Conservation (phyloP, 257 asterid genomes). For the Nicotiana tabacum region DNA sequence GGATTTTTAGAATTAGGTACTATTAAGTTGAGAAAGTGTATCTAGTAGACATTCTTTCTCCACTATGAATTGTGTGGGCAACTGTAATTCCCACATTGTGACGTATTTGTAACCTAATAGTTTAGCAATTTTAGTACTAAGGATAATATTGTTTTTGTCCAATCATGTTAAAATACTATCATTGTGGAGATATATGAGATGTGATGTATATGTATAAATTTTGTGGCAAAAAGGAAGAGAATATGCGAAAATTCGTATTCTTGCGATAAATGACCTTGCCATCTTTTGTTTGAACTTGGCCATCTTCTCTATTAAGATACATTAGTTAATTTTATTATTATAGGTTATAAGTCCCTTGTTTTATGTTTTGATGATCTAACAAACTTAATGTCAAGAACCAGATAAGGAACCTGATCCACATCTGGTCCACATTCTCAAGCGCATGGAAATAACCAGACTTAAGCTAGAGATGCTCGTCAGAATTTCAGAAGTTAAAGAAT, state of each 20-base stretch:
- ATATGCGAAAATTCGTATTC: not conserved
- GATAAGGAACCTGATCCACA: no score
- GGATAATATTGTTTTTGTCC: not conserved
- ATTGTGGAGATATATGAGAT: not conserved
- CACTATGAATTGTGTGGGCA: slow-evolving; percentile 3
- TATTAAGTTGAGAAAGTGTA: not conserved
- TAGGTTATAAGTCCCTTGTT: no score
- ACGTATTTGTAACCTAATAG: not conserved
- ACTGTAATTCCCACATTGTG: not conserved
- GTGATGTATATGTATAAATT: not conserved
- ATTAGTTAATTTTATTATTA: not conserved
- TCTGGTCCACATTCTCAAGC: no score
- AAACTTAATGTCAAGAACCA: no score
- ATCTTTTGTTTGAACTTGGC: not conserved
- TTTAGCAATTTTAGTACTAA: not conserved
- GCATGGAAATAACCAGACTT: no score
- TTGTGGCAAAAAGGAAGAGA: not conserved
- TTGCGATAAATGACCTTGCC: not conserved
- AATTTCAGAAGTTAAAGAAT: no score
- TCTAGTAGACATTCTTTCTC: slow-evolving; percentile 1
- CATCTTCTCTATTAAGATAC: not conserved
- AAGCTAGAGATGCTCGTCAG: no score
- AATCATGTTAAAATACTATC: not conserved
- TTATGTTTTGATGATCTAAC: no score
- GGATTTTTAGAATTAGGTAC: not conserved